Base-by-base conservation (phyloP, 139 green algal species). In the Chlorella vulgaris region DNA sequence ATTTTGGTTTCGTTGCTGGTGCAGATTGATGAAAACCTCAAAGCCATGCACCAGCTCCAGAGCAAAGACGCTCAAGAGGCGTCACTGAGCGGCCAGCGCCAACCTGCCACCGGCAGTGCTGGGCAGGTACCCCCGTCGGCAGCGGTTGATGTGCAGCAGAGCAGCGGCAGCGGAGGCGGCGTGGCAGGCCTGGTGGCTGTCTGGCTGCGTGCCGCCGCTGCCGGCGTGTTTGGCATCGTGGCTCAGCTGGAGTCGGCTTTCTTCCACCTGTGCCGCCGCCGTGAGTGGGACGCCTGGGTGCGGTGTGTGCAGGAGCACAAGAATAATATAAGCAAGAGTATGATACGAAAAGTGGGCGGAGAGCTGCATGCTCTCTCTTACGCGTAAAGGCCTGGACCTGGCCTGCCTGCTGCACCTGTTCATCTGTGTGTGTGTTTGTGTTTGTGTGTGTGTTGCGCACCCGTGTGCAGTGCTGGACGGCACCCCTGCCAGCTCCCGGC, bases 391-490 rank as follows among this genome's bases (percentile, higher is more conserved):
- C n/a, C n/a, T n/a, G n/a, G n/a, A n/a, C n/a, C n/a, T n/a, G n/a
- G n/a, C 63, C 22, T 38, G 28, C 26, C 60, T n/a, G 3, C 8
- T 38, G 24, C 3, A 33, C 10, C n/a, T 35, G 24, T 5, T n/a
- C 60, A 15, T 67, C 24, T 67, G 26, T n/a, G n/a, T n/a, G n/a
- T n/a, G n/a, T n/a, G n/a, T n/a, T n/a, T n/a, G n/a, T n/a, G n/a
- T n/a, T n/a, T n/a, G n/a, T n/a, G n/a, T n/a, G n/a, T n/a, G n/a
- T n/a, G n/a, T n/a, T n/a, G n/a, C n/a, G n/a, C n/a, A n/a, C n/a
- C n/a, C n/a, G n/a, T n/a, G 7, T 74, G 40, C 51, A 81, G 70
- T 95, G n/a, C 83, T 96, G 66, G 91, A 95, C 74, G 86, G 87
- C 26, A 86, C 90, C 1, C 85, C 89, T 1, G 85, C 88, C 24